Evolutionary conservation across 192 early-diverging fungal genomes (phyloP).

Genomic region (Coemansia sp.): DNA sequence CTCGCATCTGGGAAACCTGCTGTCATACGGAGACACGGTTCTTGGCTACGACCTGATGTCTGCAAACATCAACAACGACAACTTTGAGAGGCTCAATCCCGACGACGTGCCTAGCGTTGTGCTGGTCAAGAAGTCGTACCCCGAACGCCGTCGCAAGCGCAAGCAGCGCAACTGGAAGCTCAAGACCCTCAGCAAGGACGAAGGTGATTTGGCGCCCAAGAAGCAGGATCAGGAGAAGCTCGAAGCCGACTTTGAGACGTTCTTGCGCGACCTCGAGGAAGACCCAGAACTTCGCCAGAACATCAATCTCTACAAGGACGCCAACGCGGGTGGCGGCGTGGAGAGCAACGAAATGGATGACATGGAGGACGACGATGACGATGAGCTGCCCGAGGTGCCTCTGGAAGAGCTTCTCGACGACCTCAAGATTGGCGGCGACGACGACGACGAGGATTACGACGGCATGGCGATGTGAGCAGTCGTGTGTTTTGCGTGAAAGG

Average conservation of each 20-base stretch:
- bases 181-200: constrained; percentile 82
- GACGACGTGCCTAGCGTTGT: constrained; percentile 83
- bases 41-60: constrained; percentile 87
- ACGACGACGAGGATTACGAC: constrained; percentile 45
- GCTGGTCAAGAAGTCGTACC: constrained; percentile 89
- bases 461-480: constrained; percentile 24
- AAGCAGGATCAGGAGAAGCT: constrained; percentile 76
- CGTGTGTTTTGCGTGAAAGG: background rate
- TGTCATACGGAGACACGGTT: constrained; percentile 89
- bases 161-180: constrained; percentile 90
- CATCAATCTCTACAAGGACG: constrained; percentile 88
- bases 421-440: constrained; percentile 71
- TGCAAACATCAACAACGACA: constrained; percentile 89
- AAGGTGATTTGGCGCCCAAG: constrained; percentile 75
- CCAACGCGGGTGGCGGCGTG: constrained; percentile 16
- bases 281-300: constrained; percentile 93
- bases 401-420: constrained; percentile 94
- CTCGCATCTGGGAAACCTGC: constrained; percentile 87
- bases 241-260: constrained; percentile 91
- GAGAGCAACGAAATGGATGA: constrained; percentile 49
- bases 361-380: constrained; percentile 67
- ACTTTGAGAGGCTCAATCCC: constrained; percentile 71
- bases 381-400: constrained; percentile 91
- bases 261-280: constrained; percentile 97
- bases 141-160: constrained; percentile 83